Base-by-base conservation (phyloP, 495 filamentous ascomycete genomes). In the Tuber microsphaerosporum region DNA sequence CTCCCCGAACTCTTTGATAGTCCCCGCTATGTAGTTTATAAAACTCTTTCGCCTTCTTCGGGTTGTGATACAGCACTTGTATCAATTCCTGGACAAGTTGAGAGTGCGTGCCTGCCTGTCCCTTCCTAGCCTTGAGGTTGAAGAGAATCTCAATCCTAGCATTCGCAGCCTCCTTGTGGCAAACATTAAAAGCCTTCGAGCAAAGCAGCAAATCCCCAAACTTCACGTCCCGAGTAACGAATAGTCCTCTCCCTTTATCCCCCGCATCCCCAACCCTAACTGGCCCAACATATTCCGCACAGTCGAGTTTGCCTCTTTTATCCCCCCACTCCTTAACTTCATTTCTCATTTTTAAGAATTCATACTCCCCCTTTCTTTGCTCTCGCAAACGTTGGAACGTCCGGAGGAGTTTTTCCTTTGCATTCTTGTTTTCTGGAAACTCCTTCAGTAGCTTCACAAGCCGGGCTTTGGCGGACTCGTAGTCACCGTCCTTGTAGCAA, bases 181-280 rank as follows among this genome's bases (percentile, higher is more conserved):
- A 72, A 37, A 77, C 70, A 31, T 73, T 41, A 44, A 76, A 77
- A 22, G 76, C 70, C 34, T 76, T 77, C 9, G 51, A 65, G 41
- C 69, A 76, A n/a, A 77, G 70, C 12, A 77, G 76, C 10, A 76
- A 34, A 68, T 77, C 76, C 37, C 74, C 76, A 39, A 77, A 77
- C 44, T 70, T 45, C 17, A 77, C 75, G 69, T 77, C 76, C 22
- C 76, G 39, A 4, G 76, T 76, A 17, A 70, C 22, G 42, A 77
- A 76, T 31, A 76, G 70, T 20, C 76, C 74, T 42, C 74, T 77
- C 34, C 76, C 76, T 2, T 74, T 69, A 65, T n/a, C 16, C 44
- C 7, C 10, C 39, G 44, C 39, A 26, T 77, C 12, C 31, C 70
- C 56, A 2, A 77, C 42, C 10, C 37, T 16, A 16, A 77, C 56